Base-by-base conservation (phyloP, 306 rosid species). In the Dryas alaskensis region DNA sequence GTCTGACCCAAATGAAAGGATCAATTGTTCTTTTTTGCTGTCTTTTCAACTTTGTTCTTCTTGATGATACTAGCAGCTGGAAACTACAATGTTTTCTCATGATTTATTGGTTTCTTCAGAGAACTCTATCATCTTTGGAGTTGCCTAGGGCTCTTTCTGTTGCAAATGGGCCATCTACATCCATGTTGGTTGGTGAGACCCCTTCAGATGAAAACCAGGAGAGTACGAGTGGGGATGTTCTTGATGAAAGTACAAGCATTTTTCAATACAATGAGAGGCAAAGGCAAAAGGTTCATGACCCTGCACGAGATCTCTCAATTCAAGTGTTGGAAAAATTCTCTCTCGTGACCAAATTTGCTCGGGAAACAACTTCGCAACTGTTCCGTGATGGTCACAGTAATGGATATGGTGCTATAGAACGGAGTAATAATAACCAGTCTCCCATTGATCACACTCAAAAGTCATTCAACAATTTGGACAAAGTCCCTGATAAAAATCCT, bases 301-400 rank as follows among this genome's bases (percentile, higher is more conserved):
- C 98, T 81, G 85, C 88, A 47, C 92, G 97, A 57, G 98, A 93
- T 83, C 79, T 95, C 81, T 92, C 99, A 73, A 92, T 95, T 81
- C 96, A 95, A 69, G 96, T 92, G 66, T 77, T 92, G 82, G 98
- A 95, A 87, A 95, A 92, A 70, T 94, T 94, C 83, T 95, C 99
- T 81, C 96, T 95, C 7, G 98, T 95, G 70, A 95, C 99, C 49
- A 95, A 71, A 87, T 95, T 95, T 90, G 98, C 99, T 65, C 95
- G 97, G 19, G 99, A 95, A 65, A 92, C 99, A 87, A 92, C 99
- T 73, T 92, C 99, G 7, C 99, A 95, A 86, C 89, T 92, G 50
- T 95, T 94, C 39, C 80, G 98, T 78, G 99, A 93, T 61, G 75
- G 52, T 84, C 91, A 91, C 65, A 77, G 65, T 76, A 84, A 95